Evolutionary conservation across 2,329 filamentous ascomycete species (phyloP), one percentile per base, ranked within the genome.

Genomic region (Aspergillus flavus): DNA sequence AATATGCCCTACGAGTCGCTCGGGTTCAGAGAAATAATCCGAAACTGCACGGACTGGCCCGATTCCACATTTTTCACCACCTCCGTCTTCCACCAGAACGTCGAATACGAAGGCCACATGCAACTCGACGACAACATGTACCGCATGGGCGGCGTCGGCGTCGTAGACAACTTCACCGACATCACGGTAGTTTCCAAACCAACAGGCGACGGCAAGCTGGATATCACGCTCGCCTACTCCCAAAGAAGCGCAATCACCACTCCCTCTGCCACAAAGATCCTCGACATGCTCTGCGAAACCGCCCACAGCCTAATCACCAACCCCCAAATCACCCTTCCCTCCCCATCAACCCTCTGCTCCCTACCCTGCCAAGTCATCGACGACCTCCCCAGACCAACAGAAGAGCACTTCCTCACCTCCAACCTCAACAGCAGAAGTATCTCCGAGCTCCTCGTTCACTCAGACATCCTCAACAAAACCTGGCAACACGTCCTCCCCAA

Each of bases 1-100:
- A 84, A 82, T 66, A 83, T 86, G 65, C 80, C 83, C 7, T 83
- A 85, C 71, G 86, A 88, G 68, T 80, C 81, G 56, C 76, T 87
- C 57, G 85, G 84, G 0, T 82, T 88, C 64, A 71, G 75, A 2
- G 85, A 88, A 71, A 86, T 88, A 36, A 81, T 82, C 61, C 73
- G 73, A 26, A 71, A 75, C 56, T 80, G 77, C 64, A 80, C 76
- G 4, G 77, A 79, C 58, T 80, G 78, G 76, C 75, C 79, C 6
- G 72, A 76, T 23, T 79, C 78, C 69, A 76, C 73, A 4, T 74
- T 76, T 62, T 81, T 80, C 60, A 79, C 76, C 10, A 81, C 74
- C 6, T 74, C 78, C 0, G 75, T 81, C 30, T 76, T 79, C 66
- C 77, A 79, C 56, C 77, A 79, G 57, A 78, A 75, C 11, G 71